Evolutionary conservation across 2,329 filamentous ascomycete species (phyloP).

Genomic region (Colletotrichum incanum): DNA sequence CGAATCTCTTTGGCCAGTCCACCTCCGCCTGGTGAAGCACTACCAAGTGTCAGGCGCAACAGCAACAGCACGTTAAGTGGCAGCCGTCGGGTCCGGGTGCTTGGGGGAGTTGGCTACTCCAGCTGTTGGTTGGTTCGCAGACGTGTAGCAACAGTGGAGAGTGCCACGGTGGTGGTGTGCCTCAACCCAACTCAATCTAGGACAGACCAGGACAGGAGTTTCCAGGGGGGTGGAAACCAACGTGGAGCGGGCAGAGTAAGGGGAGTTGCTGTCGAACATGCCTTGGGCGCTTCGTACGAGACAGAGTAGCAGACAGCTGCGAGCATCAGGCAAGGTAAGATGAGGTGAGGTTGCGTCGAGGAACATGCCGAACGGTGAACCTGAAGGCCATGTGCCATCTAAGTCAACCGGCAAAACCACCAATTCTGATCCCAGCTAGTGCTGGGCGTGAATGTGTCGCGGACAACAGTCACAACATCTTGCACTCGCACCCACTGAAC

Average conservation of each 20-base stretch:
- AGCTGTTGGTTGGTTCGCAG: conserved; percentile 37
- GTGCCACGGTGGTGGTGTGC: conserved; percentile 23
- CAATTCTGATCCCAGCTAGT: conserved; percentile 6
- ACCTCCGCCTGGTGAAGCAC: conserved; percentile 37
- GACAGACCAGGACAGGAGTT: not conserved
- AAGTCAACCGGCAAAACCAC: not conserved
- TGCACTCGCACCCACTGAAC: not conserved
- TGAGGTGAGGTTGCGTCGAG: conserved; percentile 33
- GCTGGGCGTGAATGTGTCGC: not conserved
- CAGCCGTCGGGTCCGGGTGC: conserved; percentile 19
- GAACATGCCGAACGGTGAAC: not conserved
- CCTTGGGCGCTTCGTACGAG: not conserved
- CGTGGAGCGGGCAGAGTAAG: not conserved
- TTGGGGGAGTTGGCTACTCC: not conserved
- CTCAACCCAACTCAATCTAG: conserved; percentile 16
- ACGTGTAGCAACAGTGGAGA: conserved; percentile 37
- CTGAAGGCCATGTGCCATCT: not conserved
- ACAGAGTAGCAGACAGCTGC: not conserved
- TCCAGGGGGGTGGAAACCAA: not conserved
- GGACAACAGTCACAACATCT: not conserved
- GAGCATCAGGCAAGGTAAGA: not conserved
- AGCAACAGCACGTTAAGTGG: conserved; percentile 18
- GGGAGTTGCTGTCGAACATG: not conserved
- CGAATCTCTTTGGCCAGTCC: not conserved
- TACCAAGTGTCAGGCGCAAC: conserved; percentile 32